Base-by-base conservation (phyloP, 441 rosid species). In the Aleurites moluccanus region DNA sequence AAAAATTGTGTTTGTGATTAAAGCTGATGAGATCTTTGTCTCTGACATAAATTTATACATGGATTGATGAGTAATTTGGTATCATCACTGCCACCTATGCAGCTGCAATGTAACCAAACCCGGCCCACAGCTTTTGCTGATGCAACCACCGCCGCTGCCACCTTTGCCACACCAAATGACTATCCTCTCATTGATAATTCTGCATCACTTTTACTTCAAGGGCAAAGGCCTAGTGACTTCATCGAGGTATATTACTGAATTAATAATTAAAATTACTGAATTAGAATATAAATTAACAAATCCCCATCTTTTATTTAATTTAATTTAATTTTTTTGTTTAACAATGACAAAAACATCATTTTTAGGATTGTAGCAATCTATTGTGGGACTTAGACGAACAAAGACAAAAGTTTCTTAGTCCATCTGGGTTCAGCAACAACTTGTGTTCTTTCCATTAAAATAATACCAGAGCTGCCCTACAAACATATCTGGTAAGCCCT, bases 301-400 rank as follows among this genome's bases (percentile, higher is more conserved):
- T 6, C 6, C 40, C 40, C 40, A 38, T 38, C 6, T 38, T 38
- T 38, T 6, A 38, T 38, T 38, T 30, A 30, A 38, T 38, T 5
- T 6, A 38, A 38, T 6, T 38, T n/a, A n/a, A n/a, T n/a, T 30
- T 30, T 30, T 45, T 52, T 62, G 3, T 38, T 61, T 65, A 64
- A 69, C 69, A 73, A 67, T 47, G 78, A 76, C 83, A 77, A 77
- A 82, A 23, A 69, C 67, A 75, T 75, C 81, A 70, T 75, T 83
- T 80, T 84, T 85, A 88, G 91, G 89, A 77, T 67, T 76, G 69
- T 75, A 82, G 70, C 11, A 61, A 74, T 79, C 66, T 80, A 64
- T 4, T 85, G 68, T 87, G 87, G 91, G 88, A 83, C 73, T 83
- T 80, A 67, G 92, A 83, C 10, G 90, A 83, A 63, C 85, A 83